phyloP scores from a whole-genome alignment of 2,329 filamentous ascomycete genomes.

The Hymenoscyphus fructigenus region DNA sequence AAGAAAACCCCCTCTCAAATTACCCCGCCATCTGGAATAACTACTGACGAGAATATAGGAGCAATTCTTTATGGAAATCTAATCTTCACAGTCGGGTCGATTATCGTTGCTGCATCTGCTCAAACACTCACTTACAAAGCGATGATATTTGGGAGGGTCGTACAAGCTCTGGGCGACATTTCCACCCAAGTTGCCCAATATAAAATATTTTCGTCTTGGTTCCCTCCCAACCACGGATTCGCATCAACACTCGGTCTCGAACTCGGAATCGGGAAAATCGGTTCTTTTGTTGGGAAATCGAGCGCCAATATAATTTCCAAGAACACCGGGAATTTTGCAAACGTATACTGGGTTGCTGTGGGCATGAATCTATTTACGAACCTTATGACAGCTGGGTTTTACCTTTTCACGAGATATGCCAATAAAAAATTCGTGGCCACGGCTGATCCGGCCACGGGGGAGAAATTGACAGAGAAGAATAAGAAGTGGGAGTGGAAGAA shows the following conservation, averaged over 20 bases:
- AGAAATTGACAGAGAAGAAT: slow-evolving; percentile 58
- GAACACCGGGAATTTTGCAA: slow-evolving; percentile 58
- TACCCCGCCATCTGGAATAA: background rate
- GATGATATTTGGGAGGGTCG: slow-evolving; percentile 57
- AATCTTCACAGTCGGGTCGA: slow-evolving; percentile 57
- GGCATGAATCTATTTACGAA: slow-evolving; percentile 67
- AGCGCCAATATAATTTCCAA: slow-evolving; percentile 60
- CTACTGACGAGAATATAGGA: background rate
- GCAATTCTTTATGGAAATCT: slow-evolving; percentile 61
- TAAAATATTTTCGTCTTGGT: slow-evolving; percentile 65
- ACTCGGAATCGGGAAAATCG: slow-evolving; percentile 59
- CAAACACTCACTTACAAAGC: slow-evolving; percentile 56
- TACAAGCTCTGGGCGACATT: slow-evolving; percentile 60
- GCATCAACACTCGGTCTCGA: slow-evolving; percentile 61
- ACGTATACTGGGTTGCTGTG: slow-evolving; percentile 61
- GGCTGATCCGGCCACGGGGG: slow-evolving; percentile 56
- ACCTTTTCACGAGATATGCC: slow-evolving; percentile 53
- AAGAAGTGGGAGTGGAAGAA: slow-evolving; percentile 56
- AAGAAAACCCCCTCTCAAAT: slow-evolving; percentile 20
- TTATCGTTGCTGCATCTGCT: slow-evolving; percentile 58
- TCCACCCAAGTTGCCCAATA: slow-evolving; percentile 65
- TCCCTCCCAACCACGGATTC: slow-evolving; percentile 60
- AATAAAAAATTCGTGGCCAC: slow-evolving; percentile 47
- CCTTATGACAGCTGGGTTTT: slow-evolving; percentile 51
- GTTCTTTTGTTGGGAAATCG: slow-evolving; percentile 58